Base-by-base conservation (phyloP, 495 filamentous ascomycete species). In the Hypomontagnella monticulosa region DNA sequence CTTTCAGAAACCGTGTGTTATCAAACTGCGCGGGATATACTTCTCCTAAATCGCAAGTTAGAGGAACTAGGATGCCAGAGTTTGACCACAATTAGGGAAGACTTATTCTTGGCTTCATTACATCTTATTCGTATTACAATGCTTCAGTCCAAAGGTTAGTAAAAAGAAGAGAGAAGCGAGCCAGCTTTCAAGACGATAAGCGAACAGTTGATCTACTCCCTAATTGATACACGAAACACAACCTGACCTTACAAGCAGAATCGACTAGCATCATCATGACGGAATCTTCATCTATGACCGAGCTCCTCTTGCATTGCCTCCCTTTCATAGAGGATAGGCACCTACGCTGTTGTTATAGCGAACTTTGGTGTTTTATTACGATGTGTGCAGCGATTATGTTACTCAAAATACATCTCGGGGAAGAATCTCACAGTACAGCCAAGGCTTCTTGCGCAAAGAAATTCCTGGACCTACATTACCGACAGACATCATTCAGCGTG, bases 1-100 rank as follows among this genome's bases (percentile, higher is more conserved):
- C 79, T 80, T 61, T 79, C 77, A 0, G 78, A 81, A 51, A 80
- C 79, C 12, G 71, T 79, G 56, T 81, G 78, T 54, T 80, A 80
- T 70, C 80, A 81, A 55, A 76, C 79, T 3, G 74, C 79, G 10
- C 71, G 77, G 27, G 79, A 81, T 60, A 79, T 81, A 61, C 76
- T 80, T 10, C 71, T 80, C 8, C 71, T 81, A 20, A 71, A 75
- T 52, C 73, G 76, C 58, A 75, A 75, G 52, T 66, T 81, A 18
- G 70, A 63, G n/a, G 72, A 79, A 52, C 71, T 71, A 33, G 77
- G 78, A n/a, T 69, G 75, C 32, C 73, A 78, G 18, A 78, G 76
- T 12, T 72, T 79, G 27, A 75, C 75, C 46, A 76, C 77, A 36
- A 53, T 80, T 12, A 73, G 79, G 43, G 75, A 78, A 50, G 79